These are phyloP conservation scores for Ceratocystis eucalypticola DNA, from an alignment of 2,329 filamentous ascomycete genomes.

Conservation along the genomic window DNA sequence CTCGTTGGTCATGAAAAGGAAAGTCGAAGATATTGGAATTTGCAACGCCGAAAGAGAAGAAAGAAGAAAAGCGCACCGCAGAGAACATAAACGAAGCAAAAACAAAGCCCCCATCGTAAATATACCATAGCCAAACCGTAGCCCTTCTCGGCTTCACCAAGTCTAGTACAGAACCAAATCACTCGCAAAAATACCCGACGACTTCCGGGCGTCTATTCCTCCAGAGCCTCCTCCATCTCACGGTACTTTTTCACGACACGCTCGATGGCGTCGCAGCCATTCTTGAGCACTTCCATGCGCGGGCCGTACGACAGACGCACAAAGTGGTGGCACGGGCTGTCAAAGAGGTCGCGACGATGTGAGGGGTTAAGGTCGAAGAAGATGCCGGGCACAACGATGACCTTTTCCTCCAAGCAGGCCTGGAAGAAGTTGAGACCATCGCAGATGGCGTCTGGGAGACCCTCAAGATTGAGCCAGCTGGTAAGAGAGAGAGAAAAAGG, in stretches of 20 bases:
- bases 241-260: slow-evolving; percentile 59
- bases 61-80: background rate
- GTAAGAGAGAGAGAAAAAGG: background rate
- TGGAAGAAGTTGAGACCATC: slow-evolving; percentile 97
- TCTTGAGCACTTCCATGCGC: slow-evolving; percentile 62
- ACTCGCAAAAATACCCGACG: background rate
- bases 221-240: slow-evolving; percentile 18
- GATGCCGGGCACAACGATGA: slow-evolving; percentile 92
- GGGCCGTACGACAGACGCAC: slow-evolving; percentile 76
- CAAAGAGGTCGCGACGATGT: slow-evolving; percentile 78
- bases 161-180: background rate
- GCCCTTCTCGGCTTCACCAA: background rate
- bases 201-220: slow-evolving; percentile 9
- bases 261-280: slow-evolving; percentile 74
- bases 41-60: background rate
- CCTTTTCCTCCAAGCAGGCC: slow-evolving; percentile 82
- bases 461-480: slow-evolving; percentile 47
- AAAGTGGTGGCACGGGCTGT: slow-evolving; percentile 88
- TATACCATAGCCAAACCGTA: background rate
- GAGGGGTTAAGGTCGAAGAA: slow-evolving; percentile 96
- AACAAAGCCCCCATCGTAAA: background rate
- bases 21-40: background rate
- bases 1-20: background rate
- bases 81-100: background rate
- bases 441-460: slow-evolving; percentile 65